phyloP scores from a whole-genome alignment of 192 early-diverging fungal genomes.

The Linnemannia hyalina region DNA sequence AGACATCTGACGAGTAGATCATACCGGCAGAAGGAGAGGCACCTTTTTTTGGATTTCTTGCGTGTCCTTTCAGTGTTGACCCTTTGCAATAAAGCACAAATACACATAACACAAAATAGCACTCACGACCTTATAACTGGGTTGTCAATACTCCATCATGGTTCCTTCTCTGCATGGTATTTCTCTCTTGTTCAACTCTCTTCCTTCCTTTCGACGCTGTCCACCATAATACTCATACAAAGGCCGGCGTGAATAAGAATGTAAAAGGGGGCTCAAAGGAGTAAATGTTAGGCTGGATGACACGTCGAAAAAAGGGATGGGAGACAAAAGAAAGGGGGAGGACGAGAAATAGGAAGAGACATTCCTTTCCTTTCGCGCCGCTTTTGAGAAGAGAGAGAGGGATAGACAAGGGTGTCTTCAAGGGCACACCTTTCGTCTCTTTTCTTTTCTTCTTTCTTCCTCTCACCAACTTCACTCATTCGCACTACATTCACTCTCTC shows the following conservation, averaged over 20 bases:
- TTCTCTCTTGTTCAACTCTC: neutral
- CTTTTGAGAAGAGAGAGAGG: neutral
- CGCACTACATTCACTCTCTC: neutral
- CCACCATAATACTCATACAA: neutral
- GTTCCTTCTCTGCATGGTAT: neutral
- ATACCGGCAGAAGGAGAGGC: neutral
- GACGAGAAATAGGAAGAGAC: neutral
- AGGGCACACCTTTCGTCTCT: neutral
- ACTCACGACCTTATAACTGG: neutral
- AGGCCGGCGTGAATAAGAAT: neutral
- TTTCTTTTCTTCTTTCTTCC: neutral
- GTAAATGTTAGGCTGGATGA: neutral
- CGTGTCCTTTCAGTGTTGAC: neutral
- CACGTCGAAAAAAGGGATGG: neutral
- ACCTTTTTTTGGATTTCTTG: neutral
- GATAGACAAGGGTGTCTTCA: neutral
- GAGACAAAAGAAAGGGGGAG: neutral
- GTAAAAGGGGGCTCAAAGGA: neutral
- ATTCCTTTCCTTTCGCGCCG: neutral
- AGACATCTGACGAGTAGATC: neutral
- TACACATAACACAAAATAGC: neutral
- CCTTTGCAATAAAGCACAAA: neutral
- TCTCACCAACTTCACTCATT: neutral
- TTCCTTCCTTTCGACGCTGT: neutral
- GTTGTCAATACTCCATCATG: neutral